Base-by-base conservation (phyloP, 176 grass and related monocot genomes). In the Ensete glaucum region DNA sequence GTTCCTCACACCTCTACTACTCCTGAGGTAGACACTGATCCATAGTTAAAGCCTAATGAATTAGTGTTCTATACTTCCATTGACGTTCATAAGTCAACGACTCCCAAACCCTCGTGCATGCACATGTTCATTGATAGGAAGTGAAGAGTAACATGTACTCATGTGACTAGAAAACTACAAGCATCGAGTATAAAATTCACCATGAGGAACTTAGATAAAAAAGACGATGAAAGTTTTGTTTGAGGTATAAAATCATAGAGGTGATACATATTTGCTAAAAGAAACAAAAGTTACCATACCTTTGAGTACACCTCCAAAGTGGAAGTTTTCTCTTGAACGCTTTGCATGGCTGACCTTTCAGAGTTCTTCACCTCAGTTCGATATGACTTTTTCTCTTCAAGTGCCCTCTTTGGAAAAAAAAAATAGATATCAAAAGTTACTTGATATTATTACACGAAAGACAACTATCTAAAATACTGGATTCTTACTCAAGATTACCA, bases 351-450 rank as follows among this genome's bases (percentile, higher is more conserved):
- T 71, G 81, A 77, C 75, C 90, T 97, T 83, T 89, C 84, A 6
- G 69, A 67, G 15, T 85, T 92, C 82, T 83, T 97, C 72, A 88
- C 77, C 49, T 91, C 75, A 73, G 77, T 69, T 80, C 77, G 86
- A 53, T 52, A 64, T 48, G 77, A 65, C 57, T 89, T 97, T 78
- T 90, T 97, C 75, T 93, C 93, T 67, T 93, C 93, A 22, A 93
- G 69, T 9, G 77, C 86, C 49, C 78, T 85, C 93, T 92, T 85
- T 77, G 22, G 3, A 73, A 29, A 73, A 73, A 29, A 73, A 23
- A 50, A 17, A 73, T 71, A 43, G 51, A 85, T 76, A 74, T 50
- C 79, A 71, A 85, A 26, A 64, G 13, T 21, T 51, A 50, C 14
- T 2, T 50, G 15, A 34, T n/a, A 1, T 50, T 9, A 69, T 49